Evolutionary conservation across 768 basidiomycete species (phyloP), one percentile per base, ranked within the genome.

Genomic region (Russula earlei): DNA sequence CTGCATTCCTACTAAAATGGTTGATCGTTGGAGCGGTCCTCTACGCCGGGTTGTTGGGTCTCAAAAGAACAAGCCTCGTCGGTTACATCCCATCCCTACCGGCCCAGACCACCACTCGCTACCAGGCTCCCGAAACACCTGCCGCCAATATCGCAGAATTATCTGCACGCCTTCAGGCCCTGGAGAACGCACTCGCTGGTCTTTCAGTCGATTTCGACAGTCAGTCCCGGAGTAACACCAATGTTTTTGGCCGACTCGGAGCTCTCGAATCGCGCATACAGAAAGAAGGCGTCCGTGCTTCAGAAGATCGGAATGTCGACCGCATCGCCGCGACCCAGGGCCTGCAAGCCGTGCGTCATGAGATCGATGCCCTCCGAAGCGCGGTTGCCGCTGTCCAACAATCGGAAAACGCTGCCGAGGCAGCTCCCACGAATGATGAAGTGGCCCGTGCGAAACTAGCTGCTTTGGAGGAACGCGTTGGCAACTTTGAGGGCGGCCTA

Each of bases 141-240:
- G 79, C 81, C 1, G 74, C 76, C n/a, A 78, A 87, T 66, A 70
- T 89, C 19, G 76, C 77, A 4, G 87, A 87, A 53, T 71, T 91
- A 22, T 73, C 81, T 2, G 72, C 74, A 7, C 80, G 87, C 9
- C 68, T 91, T 12, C 76, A 78, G 56, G 72, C 72, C 34, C 76
- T 91, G 38, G 88, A 91, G 67, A 74, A 69, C 24, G 81, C 77
- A 1, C 70, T 89, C 14, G 80, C 82, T 14, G 74, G 77, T 7
- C 70, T 91, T 15, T 79, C 82, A 4, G 61, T 72, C 14, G 82
- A 85, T 46, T 69, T 79, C 20, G 83, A 85, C 24, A 76, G 75
- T 29, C 80, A 82, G 31, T 64, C 72, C 1, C 76, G 74, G 59
- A 69, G 71, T 9, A 76, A 77, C 22, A 69, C 75, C 24, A 81